Conservation (phyloP, 805 yeast species). For the Lachancea thermotolerans region DNA sequence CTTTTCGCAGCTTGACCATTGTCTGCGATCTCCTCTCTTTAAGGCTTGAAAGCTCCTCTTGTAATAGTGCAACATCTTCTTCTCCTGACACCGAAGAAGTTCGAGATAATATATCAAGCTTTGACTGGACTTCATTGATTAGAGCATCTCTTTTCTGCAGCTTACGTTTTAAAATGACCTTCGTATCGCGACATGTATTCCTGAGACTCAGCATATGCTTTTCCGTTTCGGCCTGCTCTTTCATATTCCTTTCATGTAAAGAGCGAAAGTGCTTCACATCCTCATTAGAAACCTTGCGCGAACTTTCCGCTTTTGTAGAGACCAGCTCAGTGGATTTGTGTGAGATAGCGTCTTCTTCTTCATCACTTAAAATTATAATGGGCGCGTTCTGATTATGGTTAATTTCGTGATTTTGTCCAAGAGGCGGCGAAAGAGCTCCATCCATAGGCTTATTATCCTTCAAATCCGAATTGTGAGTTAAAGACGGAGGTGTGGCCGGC, state of each 20-base stretch:
- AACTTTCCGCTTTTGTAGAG: no score
- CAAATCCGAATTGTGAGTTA: neutral
- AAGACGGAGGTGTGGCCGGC: neutral
- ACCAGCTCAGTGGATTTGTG: no score
- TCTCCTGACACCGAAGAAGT: neutral
- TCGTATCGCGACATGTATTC: conserved; percentile 5
- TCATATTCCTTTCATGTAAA: conserved; percentile 14
- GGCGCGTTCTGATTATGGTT: conserved; percentile 1
- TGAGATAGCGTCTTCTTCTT: conserved; percentile 13
- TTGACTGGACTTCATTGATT: conserved; percentile 14
- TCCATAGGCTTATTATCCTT: neutral
- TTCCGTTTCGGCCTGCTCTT: neutral
- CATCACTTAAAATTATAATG: conserved; percentile 31
- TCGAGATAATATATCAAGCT: conserved; percentile 6
- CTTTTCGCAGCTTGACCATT: conserved; percentile 14
- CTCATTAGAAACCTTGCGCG: no score
- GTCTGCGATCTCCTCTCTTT: conserved; percentile 16
- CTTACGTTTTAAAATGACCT: conserved; percentile 18
- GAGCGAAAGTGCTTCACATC: conserved; percentile 10
- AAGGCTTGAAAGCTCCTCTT: neutral
- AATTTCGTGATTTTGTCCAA: neutral
- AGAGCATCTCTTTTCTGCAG: conserved; percentile 20
- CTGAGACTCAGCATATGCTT: neutral
- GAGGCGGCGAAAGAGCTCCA: neutral
- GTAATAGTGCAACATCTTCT: neutral